Percentiles rank a stretch among this genome's conserved stretches.
Conservation (phyloP, 345 rosid species). For the Eucalyptus globulus region DNA sequence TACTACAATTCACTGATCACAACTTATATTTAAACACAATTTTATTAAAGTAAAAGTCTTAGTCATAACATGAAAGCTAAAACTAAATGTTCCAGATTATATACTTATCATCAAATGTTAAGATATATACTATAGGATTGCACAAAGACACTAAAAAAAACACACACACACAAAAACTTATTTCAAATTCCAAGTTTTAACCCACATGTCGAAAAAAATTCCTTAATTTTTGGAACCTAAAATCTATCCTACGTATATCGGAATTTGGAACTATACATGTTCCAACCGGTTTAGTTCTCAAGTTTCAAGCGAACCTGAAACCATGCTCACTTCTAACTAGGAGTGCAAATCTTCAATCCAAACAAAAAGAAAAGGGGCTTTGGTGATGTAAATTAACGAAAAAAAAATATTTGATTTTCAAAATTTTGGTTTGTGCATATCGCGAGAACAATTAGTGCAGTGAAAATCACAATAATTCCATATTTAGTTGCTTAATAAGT, state of each 20-base stretch:
- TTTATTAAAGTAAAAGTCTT: no score
- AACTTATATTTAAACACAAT: no score
- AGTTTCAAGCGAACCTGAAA: no score
- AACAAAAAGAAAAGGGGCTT: no score
- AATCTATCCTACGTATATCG: rapidly evolving
- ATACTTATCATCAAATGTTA: rapidly evolving
- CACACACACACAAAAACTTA: no score
- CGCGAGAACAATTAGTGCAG: rapidly evolving
- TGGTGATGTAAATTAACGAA: neutral
- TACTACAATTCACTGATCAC: rapidly evolving
- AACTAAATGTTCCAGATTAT: rapidly evolving
- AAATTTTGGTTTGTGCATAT: neutral
- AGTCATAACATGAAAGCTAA: rapidly evolving
- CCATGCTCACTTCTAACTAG: no score
- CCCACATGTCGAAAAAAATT: rapidly evolving
- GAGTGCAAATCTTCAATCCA: no score
- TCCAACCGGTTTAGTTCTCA: no score
- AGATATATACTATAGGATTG: rapidly evolving
- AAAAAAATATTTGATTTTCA: rapidly evolving
- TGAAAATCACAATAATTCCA: neutral
- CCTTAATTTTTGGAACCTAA: rapidly evolving
- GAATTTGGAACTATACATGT: no score
- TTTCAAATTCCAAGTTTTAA: rapidly evolving
- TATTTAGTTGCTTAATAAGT: neutral
- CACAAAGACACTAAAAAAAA: no score